Base-by-base conservation (phyloP, 2,329 filamentous ascomycete genomes). In the Xylariales sp. region DNA sequence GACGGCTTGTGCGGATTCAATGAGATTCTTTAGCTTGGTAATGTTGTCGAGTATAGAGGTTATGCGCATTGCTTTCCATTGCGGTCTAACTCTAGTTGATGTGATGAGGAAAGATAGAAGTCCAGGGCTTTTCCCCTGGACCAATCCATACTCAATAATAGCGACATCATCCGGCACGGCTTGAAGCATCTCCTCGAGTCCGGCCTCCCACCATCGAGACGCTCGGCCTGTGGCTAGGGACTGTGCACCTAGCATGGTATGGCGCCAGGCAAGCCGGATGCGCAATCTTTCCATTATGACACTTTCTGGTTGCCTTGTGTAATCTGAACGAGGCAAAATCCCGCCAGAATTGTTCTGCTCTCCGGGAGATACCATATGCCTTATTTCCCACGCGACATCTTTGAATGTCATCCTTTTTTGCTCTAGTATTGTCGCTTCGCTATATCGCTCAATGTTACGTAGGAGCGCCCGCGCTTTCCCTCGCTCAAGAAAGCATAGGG, bases 251-350 rank as follows among this genome's bases (percentile, higher is more conserved):
- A 68, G 14, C 53, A 68, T 64, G 4, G 62, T 65, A 7, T 53
- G 49, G 48, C 57, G 28, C 66, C 66, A 68, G 36, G 66, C 55
- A 34, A 61, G 58, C 5, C 66, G 66, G 6, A 68, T 61, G 16
- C 66, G 62, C n/a, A 68, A 50, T 34, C 66, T 65, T 46, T 68
- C 66, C 46, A 68, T 65, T 53, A 68, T 49, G 16, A 23, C 52
- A 12, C 16, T 52, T 45, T 65, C 57, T 54, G 62, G 61, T 54
- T 62, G 16, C 5, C 34, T 62, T 0, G 36, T 23, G n/a, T 9
- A 53, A 30, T 48, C 41, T 32, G 62, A 65, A 18, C 3, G 23
- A 56, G 50, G 30, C 32, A 9, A 18, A 23, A 30, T 36, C 16
- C 43, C 52, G 43, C 39, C 53, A 6, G 49, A 45, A 64, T 32